These are phyloP conservation scores for Straminergon stramineum DNA, from an alignment of 225 moss, liverwort and hornwort species.

Conservation along the genomic window DNA sequence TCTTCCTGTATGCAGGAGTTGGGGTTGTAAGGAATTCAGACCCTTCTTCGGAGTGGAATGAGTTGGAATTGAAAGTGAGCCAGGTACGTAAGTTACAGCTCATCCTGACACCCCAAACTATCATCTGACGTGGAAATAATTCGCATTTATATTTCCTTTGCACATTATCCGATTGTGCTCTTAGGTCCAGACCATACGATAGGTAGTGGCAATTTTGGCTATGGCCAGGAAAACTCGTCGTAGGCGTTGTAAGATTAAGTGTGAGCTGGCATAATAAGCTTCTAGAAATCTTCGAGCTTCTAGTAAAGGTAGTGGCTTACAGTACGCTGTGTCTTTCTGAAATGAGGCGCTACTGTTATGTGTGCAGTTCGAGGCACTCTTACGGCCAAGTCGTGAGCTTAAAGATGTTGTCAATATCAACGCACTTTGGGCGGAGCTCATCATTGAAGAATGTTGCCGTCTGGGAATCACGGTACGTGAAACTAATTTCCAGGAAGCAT, in stretches of 20 bases:
- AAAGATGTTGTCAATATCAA: constrained; percentile 75
- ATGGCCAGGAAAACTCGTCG: background rate
- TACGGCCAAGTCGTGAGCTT: constrained; percentile 61
- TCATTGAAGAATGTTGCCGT: constrained; percentile 95
- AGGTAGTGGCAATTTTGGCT: background rate
- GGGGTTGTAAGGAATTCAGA: constrained; percentile 75
- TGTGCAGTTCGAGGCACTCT: constrained; percentile 78
- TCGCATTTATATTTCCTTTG: background rate
- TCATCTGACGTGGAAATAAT: background rate
- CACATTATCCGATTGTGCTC: background rate
- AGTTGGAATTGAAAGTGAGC: constrained; percentile 95
- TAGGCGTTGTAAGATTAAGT: background rate
- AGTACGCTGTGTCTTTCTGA: background rate
- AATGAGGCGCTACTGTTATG: background rate
- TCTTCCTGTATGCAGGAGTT: constrained; percentile 83
- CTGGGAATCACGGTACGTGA: constrained; percentile 77
- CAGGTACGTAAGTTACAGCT: constrained; percentile 29
- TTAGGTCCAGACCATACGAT: background rate
- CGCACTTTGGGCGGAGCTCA: constrained; percentile 81
- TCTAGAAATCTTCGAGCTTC: background rate
- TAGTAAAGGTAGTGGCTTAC: background rate
- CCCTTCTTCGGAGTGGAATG: constrained; percentile 78
- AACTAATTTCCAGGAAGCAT: background rate
- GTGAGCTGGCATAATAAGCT: background rate
- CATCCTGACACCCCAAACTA: background rate